Evolutionary conservation across 108 stramenopile genomes (phyloP).

Genomic region (Nitzschia putrida): DNA sequence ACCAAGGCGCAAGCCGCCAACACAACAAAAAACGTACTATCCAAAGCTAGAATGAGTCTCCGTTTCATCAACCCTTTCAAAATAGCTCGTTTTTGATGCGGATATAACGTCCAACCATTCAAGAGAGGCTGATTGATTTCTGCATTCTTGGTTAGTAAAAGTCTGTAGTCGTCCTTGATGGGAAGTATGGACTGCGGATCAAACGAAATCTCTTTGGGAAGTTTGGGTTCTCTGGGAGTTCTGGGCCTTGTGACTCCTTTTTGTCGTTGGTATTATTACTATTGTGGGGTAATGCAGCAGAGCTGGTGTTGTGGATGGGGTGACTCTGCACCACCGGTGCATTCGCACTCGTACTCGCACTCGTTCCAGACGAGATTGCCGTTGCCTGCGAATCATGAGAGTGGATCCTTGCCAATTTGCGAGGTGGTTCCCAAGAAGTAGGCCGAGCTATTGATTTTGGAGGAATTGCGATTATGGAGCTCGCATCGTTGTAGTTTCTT

Average conservation of each 20-base stretch:
- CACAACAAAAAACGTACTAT: slow-evolving; percentile 35
- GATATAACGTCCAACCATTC: slow-evolving; percentile 80
- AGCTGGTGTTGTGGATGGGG: not conserved
- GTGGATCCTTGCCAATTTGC: too few relatives aligned
- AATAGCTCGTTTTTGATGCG: slow-evolving; percentile 78
- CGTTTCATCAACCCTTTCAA: slow-evolving; percentile 59
- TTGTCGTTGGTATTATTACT: not conserved
- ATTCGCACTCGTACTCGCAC: not conserved
- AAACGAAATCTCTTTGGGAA: slow-evolving; percentile 40
- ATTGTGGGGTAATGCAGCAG: not conserved
- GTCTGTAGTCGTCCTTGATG: slow-evolving; percentile 39
- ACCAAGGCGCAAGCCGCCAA: too few relatives aligned
- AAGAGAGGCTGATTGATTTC: slow-evolving; percentile 46
- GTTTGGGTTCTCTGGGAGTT: slow-evolving; percentile 4
- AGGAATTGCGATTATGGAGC: too few relatives aligned
- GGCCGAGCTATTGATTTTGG: too few relatives aligned
- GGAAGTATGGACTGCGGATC: slow-evolving; percentile 24
- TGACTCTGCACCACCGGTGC: not conserved
- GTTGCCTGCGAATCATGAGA: too few relatives aligned
- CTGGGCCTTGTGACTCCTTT: not conserved
- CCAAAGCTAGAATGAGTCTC: slow-evolving; percentile 77
- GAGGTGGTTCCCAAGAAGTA: too few relatives aligned
- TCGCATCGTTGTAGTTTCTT: too few relatives aligned
- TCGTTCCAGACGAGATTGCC: slow-evolving; percentile 9
- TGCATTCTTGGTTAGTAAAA: slow-evolving; percentile 59